Conservation (phyloP, 2,329 filamentous ascomycete species). For the Phialophora tarda region DNA sequence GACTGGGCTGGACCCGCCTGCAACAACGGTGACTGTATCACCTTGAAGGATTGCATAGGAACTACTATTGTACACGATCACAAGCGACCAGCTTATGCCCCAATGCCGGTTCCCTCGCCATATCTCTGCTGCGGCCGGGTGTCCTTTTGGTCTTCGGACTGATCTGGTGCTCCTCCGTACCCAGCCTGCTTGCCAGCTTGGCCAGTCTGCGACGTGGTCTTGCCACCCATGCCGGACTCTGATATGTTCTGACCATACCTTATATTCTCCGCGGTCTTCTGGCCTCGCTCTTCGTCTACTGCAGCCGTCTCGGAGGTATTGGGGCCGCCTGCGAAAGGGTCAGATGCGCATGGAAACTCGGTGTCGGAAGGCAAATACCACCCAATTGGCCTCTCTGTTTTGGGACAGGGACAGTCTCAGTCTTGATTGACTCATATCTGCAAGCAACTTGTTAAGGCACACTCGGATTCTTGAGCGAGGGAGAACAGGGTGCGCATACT, state of each 20-base stretch:
- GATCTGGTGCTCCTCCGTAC: conserved; percentile 50
- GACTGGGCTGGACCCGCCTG: conserved; percentile 42
- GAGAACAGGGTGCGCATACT: conserved; percentile 48
- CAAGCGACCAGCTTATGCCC: conserved; percentile 50
- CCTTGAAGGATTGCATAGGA: conserved; percentile 19
- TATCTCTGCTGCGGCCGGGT: conserved; percentile 60
- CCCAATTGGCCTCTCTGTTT: conserved; percentile 65
- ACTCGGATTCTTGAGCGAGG: neutral
- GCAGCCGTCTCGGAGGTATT: conserved; percentile 26
- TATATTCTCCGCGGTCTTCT: conserved; percentile 59
- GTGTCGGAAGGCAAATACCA: conserved; percentile 45
- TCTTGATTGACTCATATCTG: conserved; percentile 64
- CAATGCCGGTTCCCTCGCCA: conserved; percentile 61
- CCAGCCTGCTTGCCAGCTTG: conserved; percentile 44
- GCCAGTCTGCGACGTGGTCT: conserved; percentile 46
- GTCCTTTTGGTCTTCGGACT: conserved; percentile 47
- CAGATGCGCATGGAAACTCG: conserved; percentile 13
- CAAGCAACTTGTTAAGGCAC: neutral
- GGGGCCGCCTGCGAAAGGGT: conserved; percentile 27
- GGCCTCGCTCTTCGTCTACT: conserved; percentile 40
- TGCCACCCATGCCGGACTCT: conserved; percentile 61
- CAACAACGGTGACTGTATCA: conserved; percentile 20
- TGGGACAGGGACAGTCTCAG: conserved; percentile 55
- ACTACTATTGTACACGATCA: neutral
- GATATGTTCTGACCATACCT: conserved; percentile 63